These are phyloP conservation scores for Ceratobasidium sp. DNA, from an alignment of 1,284 basidiomycete species.

Conservation along the genomic window DNA sequence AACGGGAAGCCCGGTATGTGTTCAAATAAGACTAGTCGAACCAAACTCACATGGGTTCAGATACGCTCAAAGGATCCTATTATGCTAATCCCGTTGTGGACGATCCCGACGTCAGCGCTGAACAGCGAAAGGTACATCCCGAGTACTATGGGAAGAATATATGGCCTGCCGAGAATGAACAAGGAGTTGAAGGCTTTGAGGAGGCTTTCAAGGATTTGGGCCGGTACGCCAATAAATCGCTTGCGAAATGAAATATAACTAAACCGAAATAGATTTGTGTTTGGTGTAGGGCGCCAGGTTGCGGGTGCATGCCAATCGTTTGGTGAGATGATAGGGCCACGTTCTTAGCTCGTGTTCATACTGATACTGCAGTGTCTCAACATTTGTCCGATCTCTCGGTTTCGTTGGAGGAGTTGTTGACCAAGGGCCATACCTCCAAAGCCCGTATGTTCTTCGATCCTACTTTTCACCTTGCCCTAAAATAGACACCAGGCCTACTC, in stretches of 20 bases:
- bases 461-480: neutral
- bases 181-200: constrained; percentile 76
- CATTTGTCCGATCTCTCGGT: constrained; percentile 67
- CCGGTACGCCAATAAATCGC: constrained; percentile 53
- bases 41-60: constrained; percentile 50
- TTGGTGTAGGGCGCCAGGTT: constrained; percentile 77
- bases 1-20: constrained; percentile 79
- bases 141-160: constrained; percentile 83
- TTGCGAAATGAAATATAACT: neutral
- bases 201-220: constrained; percentile 84
- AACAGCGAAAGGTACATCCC: constrained; percentile 63
- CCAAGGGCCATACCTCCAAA: constrained; percentile 50
- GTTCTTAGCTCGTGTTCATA: neutral
- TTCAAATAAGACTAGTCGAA: neutral
- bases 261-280: constrained; percentile 64
- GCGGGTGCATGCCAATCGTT: constrained; percentile 88
- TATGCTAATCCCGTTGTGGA: constrained; percentile 88
- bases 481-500: constrained; percentile 55
- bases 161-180: constrained; percentile 72
- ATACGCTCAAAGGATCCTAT: constrained; percentile 86
- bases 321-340: constrained; percentile 54
- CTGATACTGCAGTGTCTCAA: constrained; percentile 57
- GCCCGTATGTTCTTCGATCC: constrained; percentile 47
- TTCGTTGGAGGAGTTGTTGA: constrained; percentile 54
- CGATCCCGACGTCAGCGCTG: constrained; percentile 61